These are phyloP conservation scores for Ilyonectria destructans DNA, from an alignment of 2,329 filamentous ascomycete species.

Conservation along the genomic window DNA sequence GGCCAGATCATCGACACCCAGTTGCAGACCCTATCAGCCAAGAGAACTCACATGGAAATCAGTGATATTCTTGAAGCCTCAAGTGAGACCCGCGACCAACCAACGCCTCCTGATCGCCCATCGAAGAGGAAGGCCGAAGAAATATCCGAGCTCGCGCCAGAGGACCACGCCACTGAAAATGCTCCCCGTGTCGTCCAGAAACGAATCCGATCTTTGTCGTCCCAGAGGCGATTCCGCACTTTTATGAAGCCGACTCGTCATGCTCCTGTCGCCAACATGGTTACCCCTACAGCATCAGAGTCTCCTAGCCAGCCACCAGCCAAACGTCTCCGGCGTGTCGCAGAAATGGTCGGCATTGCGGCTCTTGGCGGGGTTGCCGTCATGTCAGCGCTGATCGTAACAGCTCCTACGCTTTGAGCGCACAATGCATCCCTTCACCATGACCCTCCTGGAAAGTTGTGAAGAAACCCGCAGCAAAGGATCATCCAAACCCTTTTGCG, in stretches of 20 bases:
- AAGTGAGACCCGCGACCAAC: conserved; percentile 8
- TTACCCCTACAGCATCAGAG: neutral
- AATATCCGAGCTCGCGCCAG: conserved; percentile 44
- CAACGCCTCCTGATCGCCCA: conserved; percentile 11
- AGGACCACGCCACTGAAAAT: conserved; percentile 30
- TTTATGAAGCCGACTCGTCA: neutral
- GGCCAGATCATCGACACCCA: conserved; percentile 3
- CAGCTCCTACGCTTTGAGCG: conserved; percentile 51
- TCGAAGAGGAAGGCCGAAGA: conserved; percentile 50
- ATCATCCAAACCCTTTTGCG: neutral
- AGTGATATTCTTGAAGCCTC: conserved; percentile 23
- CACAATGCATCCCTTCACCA: conserved; percentile 17
- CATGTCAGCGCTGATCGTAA: conserved; percentile 59
- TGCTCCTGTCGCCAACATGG: neutral
- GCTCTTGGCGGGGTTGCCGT: conserved; percentile 58
- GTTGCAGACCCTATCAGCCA: conserved; percentile 10
- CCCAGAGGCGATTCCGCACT: conserved; percentile 3
- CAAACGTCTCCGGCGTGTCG: conserved; percentile 55
- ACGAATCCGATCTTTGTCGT: neutral
- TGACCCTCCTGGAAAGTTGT: neutral
- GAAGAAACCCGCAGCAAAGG: neutral
- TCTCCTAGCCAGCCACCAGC: conserved; percentile 32
- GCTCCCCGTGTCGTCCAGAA: neutral
- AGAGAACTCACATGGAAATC: conserved; percentile 19
- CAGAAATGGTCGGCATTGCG: conserved; percentile 56